A percentile compares a stretch with the other conserved stretches of the same genome.
Conservation (phyloP, 768 basidiomycete species). For the Coprinopsis marcescibilis region DNA sequence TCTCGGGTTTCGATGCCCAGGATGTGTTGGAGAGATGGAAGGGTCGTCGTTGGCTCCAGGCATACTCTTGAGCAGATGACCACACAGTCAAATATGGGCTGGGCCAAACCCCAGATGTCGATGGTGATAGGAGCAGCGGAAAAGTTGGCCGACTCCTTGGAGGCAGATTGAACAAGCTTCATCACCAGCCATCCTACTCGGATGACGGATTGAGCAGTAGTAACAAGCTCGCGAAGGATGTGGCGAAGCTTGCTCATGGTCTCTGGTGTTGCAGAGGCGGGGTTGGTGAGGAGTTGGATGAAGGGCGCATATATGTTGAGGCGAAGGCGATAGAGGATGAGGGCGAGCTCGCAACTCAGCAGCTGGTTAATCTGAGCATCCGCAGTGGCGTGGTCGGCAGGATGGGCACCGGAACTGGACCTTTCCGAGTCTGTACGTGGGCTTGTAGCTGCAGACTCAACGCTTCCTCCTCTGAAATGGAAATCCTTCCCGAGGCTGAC, state of each 20-base stretch:
- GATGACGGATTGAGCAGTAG: conserved; percentile 2
- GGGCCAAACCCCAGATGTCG: conserved; percentile 1
- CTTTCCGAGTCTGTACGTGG: too few species aligned
- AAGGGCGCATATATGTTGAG: conserved; percentile 68
- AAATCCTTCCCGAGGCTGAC: neutral
- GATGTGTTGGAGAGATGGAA: neutral
- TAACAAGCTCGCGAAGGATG: neutral
- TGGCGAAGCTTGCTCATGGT: neutral
- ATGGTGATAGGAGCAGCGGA: neutral
- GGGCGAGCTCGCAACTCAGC: conserved; percentile 55
- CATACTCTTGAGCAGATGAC: conserved; percentile 2
- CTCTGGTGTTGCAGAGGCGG: neutral
- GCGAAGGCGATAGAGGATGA: conserved; percentile 55
- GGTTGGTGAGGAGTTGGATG: neutral
- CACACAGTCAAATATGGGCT: conserved; percentile 4
- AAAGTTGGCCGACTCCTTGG: too few species aligned
- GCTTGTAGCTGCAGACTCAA: too few species aligned
- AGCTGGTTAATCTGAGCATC: conserved; percentile 10
- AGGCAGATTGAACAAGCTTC: neutral
- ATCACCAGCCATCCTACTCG: conserved; percentile 1
- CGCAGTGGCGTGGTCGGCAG: conserved; percentile 30
- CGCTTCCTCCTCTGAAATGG: neutral
- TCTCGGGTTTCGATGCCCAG: neutral
- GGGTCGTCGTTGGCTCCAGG: neutral
- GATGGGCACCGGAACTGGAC: too few species aligned